A percentile compares a stretch with the other conserved stretches of the same genome.
Conservation (phyloP, 495 filamentous ascomycete genomes). For the Neurospora sp. region DNA sequence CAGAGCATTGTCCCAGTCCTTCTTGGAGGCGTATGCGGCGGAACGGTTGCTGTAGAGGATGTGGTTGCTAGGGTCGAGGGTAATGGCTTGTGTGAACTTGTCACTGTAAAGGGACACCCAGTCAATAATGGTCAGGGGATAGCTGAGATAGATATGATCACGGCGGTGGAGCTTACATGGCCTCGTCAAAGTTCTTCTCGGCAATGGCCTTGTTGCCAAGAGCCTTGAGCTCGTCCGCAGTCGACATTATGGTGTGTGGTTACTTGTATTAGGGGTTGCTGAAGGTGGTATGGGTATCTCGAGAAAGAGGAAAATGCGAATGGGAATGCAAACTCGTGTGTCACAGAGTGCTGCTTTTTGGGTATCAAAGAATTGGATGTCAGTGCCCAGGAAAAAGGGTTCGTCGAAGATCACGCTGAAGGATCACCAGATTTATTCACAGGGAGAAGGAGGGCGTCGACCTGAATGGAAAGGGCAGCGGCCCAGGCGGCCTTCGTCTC, state of each 20-base stretch:
- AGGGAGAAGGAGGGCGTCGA: neutral
- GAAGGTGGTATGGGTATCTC: neutral
- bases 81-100: conserved; percentile 90
- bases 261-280: neutral
- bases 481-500: neutral
- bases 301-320: neutral
- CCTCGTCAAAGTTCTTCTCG: conserved; percentile 90
- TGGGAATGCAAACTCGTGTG: neutral
- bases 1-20: conserved; percentile 73
- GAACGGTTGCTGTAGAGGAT: conserved; percentile 97
- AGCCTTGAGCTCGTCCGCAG: conserved; percentile 68
- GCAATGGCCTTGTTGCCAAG: conserved; percentile 97
- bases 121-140: neutral
- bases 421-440: neutral
- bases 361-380: neutral
- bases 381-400: neutral
- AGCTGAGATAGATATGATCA: neutral
- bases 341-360: neutral
- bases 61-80: conserved; percentile 79
- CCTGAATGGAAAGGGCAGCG: neutral
- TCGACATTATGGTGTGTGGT: conserved; percentile 26
- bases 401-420: neutral
- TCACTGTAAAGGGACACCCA: conserved; percentile 43
- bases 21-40: conserved; percentile 86
- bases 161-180: conserved; percentile 60